Conservation (phyloP, 495 filamentous ascomycete species). For the Talaromyces stipitatus region DNA sequence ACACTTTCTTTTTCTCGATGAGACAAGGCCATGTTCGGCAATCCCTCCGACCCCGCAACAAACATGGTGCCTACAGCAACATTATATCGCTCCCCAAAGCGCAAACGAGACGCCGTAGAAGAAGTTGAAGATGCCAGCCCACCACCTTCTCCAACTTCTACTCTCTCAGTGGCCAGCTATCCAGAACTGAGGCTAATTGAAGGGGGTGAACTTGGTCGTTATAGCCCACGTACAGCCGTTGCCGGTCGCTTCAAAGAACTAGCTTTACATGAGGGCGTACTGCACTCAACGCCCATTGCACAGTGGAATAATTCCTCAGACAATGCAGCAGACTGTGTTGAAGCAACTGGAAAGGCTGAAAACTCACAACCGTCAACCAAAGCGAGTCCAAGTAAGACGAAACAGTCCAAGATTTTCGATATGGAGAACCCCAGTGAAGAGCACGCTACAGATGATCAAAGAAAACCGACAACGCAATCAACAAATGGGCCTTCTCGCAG, state of each 20-base stretch:
- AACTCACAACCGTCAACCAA: neutral
- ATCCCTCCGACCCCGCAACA: slow-evolving; percentile 1
- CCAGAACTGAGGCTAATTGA: slow-evolving; percentile 28
- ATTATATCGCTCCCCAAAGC: slow-evolving; percentile 30
- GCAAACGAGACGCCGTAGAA: slow-evolving; percentile 33
- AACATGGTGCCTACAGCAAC: slow-evolving; percentile 27
- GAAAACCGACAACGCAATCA: neutral
- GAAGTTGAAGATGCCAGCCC: slow-evolving; percentile 21
- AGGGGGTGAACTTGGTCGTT: slow-evolving; percentile 25
- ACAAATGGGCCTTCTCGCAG: slow-evolving; percentile 14
- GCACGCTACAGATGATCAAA: neutral
- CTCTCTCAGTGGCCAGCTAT: slow-evolving; percentile 22
- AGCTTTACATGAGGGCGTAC: slow-evolving; percentile 38
- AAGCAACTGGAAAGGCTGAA: neutral
- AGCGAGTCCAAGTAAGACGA: neutral
- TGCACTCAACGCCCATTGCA: neutral
- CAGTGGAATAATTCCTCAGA: neutral
- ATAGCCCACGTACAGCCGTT: slow-evolving; percentile 57
- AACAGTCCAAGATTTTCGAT: neutral
- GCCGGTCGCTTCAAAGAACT: slow-evolving; percentile 58
- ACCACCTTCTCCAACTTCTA: slow-evolving; percentile 31
- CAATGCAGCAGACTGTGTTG: neutral
- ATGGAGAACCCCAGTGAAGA: neutral
- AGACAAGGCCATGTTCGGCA: neutral
- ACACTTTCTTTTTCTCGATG: neutral